phyloP scores from a whole-genome alignment of 768 basidiomycete species.

The Rhizopogon sp. region DNA sequence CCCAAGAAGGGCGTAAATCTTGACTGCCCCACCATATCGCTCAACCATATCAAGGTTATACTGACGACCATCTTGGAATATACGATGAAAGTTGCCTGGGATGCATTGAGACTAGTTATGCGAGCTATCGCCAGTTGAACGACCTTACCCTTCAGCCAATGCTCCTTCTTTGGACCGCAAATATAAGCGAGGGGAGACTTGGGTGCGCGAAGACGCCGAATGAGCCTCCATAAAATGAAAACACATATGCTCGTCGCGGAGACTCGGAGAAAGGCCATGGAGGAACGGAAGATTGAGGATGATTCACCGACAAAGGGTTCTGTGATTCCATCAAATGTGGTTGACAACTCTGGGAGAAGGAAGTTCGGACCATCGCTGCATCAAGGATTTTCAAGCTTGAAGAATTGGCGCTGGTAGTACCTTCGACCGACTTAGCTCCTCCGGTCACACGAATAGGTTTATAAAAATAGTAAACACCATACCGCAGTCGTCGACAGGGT shows the following conservation, averaged over 20 bases:
- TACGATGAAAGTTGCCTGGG: conserved; percentile 27
- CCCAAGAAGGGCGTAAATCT: conserved; percentile 30
- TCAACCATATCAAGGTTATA: conserved; percentile 26
- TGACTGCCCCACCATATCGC: conserved; percentile 31
- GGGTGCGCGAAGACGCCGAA: conserved; percentile 4
- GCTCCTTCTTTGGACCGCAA: conserved; percentile 27
- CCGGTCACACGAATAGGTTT: too few species aligned
- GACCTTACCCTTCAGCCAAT: conserved; percentile 28
- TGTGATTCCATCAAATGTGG: neutral
- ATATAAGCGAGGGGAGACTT: conserved; percentile 17
- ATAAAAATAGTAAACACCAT: too few species aligned
- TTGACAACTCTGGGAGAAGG: neutral
- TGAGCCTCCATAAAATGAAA: conserved; percentile 14
- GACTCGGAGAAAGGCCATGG: conserved; percentile 3
- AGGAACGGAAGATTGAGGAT: neutral
- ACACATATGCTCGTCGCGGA: conserved; percentile 5
- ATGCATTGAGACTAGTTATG: neutral
- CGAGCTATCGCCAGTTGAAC: too few species aligned
- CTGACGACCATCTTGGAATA: conserved; percentile 27
- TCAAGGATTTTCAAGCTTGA: too few species aligned
- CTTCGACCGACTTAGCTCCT: too few species aligned
- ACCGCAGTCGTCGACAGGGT: too few species aligned
- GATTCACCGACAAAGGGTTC: neutral
- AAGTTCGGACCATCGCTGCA: neutral
- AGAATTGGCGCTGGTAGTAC: too few species aligned